phyloP scores from a whole-genome alignment of 345 rosid species.

The Orychophragmus violaceus region DNA sequence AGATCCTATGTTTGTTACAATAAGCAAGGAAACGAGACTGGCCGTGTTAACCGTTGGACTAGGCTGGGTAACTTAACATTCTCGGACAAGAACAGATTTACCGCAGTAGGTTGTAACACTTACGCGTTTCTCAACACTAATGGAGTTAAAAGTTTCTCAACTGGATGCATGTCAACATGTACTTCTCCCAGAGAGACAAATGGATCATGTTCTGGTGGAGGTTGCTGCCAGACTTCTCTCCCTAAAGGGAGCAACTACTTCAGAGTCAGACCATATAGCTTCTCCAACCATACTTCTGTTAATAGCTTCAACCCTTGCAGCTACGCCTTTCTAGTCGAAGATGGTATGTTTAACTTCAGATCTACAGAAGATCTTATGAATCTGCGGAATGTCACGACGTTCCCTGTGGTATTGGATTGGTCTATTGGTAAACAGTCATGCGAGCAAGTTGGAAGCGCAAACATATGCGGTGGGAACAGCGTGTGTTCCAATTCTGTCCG shows the following conservation, averaged over 20 bases:
- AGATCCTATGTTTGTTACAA: not conserved
- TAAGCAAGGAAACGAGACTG: not conserved
- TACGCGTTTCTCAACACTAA: not conserved
- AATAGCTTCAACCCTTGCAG: not conserved
- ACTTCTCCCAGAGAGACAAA: not conserved
- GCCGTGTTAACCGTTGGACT: not conserved
- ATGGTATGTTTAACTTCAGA: constrained; percentile 10
- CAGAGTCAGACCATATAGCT: not conserved
- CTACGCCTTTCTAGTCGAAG: constrained; percentile 19
- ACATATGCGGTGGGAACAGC: not conserved
- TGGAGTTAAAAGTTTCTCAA: not conserved
- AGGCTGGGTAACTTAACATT: not conserved
- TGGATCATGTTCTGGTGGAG: constrained; percentile 2
- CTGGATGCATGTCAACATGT: constrained; percentile 8
- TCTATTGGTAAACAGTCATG: constrained; percentile 26
- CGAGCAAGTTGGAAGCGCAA: not conserved
- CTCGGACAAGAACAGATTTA: not conserved
- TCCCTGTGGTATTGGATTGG: constrained; percentile 36
- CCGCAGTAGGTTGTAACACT: constrained; percentile 36
- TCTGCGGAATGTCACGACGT: not conserved
- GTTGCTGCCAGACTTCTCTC: constrained; percentile 16
- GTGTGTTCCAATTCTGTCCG: not conserved
- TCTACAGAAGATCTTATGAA: not conserved
- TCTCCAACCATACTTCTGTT: not conserved
- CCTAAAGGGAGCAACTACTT: not conserved